A percentile compares a stretch with the other conserved stretches of the same genome.
phyloP scores from a whole-genome alignment of 192 early-diverging fungal genomes.

The Coemansia sp. region DNA sequence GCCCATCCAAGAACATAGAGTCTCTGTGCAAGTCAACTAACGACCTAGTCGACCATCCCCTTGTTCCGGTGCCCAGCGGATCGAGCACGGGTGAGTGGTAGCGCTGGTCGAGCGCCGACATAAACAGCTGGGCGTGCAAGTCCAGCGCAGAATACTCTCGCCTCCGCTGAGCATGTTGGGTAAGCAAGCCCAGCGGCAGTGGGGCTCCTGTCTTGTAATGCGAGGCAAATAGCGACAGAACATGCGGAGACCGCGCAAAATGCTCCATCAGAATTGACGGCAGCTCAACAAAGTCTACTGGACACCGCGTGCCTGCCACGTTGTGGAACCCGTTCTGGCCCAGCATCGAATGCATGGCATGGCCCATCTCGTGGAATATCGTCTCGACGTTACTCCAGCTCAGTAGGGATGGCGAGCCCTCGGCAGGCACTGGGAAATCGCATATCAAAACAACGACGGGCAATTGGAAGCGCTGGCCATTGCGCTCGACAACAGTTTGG shows the following conservation, averaged over 20 bases:
- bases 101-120: constrained; percentile 88
- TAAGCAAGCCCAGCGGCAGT: constrained; percentile 56
- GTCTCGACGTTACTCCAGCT: constrained; percentile 87
- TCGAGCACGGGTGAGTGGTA: constrained; percentile 68
- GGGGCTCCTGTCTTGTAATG: constrained; percentile 69
- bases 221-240: constrained; percentile 70
- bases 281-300: constrained; percentile 96
- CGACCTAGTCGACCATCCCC: constrained; percentile 46
- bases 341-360: constrained; percentile 97
- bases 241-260: constrained; percentile 73
- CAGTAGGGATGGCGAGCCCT: constrained; percentile 61
- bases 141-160: constrained; percentile 70
- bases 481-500: constrained; percentile 46
- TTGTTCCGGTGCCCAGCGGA: background rate
- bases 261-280: constrained; percentile 95
- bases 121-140: constrained; percentile 80
- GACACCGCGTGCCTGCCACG: constrained; percentile 90
- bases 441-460: constrained; percentile 74
- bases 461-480: constrained; percentile 58
- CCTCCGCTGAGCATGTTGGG: constrained; percentile 55
- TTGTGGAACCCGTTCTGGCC: constrained; percentile 95
- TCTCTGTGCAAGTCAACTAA: constrained; percentile 61
- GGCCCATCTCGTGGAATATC: constrained; percentile 98
- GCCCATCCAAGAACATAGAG: constrained; percentile 32
- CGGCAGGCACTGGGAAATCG: constrained; percentile 58